These are phyloP conservation scores for Apiosordaria backusii DNA, from an alignment of 495 filamentous ascomycete species.

Conservation along the genomic window DNA sequence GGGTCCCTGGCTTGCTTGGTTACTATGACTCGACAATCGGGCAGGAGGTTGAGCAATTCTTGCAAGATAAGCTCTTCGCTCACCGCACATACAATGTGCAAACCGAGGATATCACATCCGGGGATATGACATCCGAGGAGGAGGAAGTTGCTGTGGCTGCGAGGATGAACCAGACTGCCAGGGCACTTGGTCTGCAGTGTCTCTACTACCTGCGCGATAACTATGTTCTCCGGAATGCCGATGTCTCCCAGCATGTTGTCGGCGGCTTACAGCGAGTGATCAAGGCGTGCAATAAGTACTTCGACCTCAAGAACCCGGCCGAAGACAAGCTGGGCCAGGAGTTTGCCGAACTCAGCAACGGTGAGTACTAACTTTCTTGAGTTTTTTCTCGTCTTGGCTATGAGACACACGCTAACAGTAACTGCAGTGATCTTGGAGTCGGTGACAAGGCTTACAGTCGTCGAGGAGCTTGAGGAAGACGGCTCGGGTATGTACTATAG, in stretches of 20 bases:
- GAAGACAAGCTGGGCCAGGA: conserved; percentile 33
- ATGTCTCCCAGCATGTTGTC: conserved; percentile 43
- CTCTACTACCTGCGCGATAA: conserved; percentile 47
- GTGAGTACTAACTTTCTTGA: conserved; percentile 32
- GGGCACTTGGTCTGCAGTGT: conserved; percentile 41
- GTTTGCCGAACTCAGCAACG: conserved; percentile 38
- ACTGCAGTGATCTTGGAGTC: conserved; percentile 40
- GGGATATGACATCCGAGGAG: conserved; percentile 28
- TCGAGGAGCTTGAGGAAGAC: conserved; percentile 54
- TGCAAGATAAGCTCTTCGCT: conserved; percentile 54
- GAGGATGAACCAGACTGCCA: conserved; percentile 33
- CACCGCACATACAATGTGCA: not conserved
- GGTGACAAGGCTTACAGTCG: conserved; percentile 42
- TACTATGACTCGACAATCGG: conserved; percentile 57
- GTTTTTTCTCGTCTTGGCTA: not conserved
- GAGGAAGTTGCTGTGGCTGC: conserved; percentile 22
- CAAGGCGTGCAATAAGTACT: conserved; percentile 41
- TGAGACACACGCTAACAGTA: conserved; percentile 21
- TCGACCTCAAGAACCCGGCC: conserved; percentile 35
- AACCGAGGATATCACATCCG: not conserved
- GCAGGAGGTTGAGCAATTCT: conserved; percentile 50
- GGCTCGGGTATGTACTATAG: conserved; percentile 51
- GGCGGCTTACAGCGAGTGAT: conserved; percentile 40
- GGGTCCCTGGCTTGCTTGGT: conserved; percentile 65
- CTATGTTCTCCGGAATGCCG: conserved; percentile 36